Conservation (phyloP, 2,329 filamentous ascomycete species). For the Drechslerella coelobrocha region DNA sequence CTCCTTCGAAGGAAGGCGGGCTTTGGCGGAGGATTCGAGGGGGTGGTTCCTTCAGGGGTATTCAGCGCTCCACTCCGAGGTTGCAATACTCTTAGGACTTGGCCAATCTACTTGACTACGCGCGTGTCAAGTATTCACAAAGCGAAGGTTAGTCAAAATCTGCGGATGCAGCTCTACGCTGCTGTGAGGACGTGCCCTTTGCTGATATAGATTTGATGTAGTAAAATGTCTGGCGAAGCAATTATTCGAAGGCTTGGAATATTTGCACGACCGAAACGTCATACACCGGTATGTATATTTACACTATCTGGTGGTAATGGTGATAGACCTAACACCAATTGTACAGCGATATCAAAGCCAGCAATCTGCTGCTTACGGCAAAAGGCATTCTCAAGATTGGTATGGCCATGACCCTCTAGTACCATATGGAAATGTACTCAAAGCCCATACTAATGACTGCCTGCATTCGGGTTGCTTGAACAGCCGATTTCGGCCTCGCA, state of each 20-base stretch:
- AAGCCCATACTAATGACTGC: not conserved
- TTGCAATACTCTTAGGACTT: conserved; percentile 56
- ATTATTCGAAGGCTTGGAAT: conserved; percentile 58
- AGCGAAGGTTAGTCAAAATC: conserved; percentile 55
- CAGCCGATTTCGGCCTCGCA: conserved; percentile 58
- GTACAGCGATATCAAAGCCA: conserved; percentile 57
- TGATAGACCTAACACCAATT: conserved; percentile 22
- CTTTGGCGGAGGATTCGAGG: conserved; percentile 30
- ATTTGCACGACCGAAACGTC: conserved; percentile 57
- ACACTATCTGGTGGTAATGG: not conserved
- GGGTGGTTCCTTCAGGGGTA: conserved; percentile 36
- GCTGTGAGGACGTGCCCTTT: too few species aligned
- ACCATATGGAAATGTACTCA: not conserved
- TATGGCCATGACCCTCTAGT: conserved; percentile 39
- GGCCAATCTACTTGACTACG: conserved; percentile 58
- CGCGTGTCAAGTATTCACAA: conserved; percentile 56
- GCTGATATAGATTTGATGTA: conserved; percentile 27
- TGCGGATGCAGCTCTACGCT: not conserved
- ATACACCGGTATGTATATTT: conserved; percentile 56
- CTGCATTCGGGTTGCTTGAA: conserved; percentile 10
- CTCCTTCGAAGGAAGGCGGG: conserved; percentile 4
- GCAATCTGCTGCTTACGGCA: conserved; percentile 57
- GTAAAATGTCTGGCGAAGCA: conserved; percentile 58
- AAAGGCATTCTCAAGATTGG: conserved; percentile 58
- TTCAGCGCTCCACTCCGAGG: conserved; percentile 45